A percentile compares a stretch with the other conserved stretches of the same genome.
These are phyloP conservation scores for Tremella yokohamensis DNA, from an alignment of 768 basidiomycete genomes.

Conservation along the genomic window DNA sequence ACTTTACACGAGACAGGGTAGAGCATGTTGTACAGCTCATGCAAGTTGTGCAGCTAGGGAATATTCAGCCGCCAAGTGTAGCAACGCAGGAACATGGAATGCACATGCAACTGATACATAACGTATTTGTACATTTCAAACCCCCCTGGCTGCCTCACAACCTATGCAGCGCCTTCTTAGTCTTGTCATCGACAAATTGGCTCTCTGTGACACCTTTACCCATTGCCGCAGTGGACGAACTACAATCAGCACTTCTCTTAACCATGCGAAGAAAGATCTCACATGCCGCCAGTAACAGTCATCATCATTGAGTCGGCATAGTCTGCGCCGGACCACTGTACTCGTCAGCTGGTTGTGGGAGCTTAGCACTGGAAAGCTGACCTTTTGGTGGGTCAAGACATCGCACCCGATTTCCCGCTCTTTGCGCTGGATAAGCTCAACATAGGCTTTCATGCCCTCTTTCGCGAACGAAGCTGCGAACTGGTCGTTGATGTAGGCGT, in stretches of 20 bases:
- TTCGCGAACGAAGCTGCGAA: constrained; percentile 84
- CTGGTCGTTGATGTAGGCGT: constrained; percentile 89
- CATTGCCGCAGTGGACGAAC: constrained; percentile 97
- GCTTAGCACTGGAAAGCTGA: too few relatives aligned
- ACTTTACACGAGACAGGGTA: too few relatives aligned
- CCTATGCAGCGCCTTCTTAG: background rate
- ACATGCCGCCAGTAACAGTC: constrained; percentile 92
- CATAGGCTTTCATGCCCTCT: constrained; percentile 99
- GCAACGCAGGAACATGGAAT: too few relatives aligned
- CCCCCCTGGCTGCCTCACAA: too few relatives aligned
- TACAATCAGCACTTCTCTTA: constrained; percentile 6
- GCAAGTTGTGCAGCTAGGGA: too few relatives aligned
- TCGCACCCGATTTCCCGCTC: constrained; percentile 93
- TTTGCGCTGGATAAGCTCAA: constrained; percentile 84
- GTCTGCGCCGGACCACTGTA: constrained; percentile 90
- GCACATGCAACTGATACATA: too few relatives aligned
- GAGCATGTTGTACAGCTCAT: too few relatives aligned
- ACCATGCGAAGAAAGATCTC: constrained; percentile 10
- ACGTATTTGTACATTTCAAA: too few relatives aligned
- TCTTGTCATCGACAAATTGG: constrained; percentile 59
- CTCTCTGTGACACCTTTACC: constrained; percentile 90
- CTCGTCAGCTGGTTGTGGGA: background rate
- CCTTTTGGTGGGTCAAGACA: constrained; percentile 95
- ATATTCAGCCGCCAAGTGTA: too few relatives aligned
- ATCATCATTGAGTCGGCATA: constrained; percentile 86